Evolutionary conservation across 2,329 filamentous ascomycete species (phyloP), one percentile per base, ranked within the genome.

Genomic region (Fusarium proliferatum): DNA sequence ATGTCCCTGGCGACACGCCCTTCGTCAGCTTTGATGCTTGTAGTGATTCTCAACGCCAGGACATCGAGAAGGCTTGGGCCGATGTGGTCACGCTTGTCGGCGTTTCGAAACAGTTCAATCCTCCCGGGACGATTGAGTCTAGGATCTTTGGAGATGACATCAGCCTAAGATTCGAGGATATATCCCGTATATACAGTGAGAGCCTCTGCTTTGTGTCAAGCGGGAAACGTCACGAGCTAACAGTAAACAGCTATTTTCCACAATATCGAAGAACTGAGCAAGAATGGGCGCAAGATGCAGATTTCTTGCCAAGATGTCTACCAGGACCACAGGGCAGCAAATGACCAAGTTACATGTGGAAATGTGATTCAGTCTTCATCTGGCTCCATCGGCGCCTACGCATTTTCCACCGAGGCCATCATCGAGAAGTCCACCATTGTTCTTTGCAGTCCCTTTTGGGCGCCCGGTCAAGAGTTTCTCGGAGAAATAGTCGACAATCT

Each of bases 311-410:
- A 33, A 23, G 48, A 51, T 13, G 2, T 51, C 28, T 51, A 51
- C 8, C 48, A 51, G 30, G 28, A 23, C 0, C 48, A 51, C 6
- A 51, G 30, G 30, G n/a, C 0, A 0, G 7, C 5, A 2, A 51
- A 34, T 0, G 30, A 51, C 30, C 48, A 51, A 13, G 30, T 51
- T 13, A 34, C 21, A 5, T 34, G 48, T 13, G 6, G 9, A 13
- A 51, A 51, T 1, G 46, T 16, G 28, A 30, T 49, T 16, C 9
- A 49, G 13, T 49, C 46, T 49, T n/a, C 28, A 17, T 30, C 28
- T 30, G 46, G 46, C 16, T 51, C 21, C 0, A 51, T 51, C 30
- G 48, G 48, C 4, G 48, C 15, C 30, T 51, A 51, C 5, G 48
- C 48, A 34, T 51, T 51, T 19, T 34, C 48, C 11, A 51, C 46